Percentiles rank a stretch among this genome's conserved stretches.
These are phyloP conservation scores for Spatholobus suberectus DNA, from an alignment of 306 rosid species.

Conservation along the genomic window DNA sequence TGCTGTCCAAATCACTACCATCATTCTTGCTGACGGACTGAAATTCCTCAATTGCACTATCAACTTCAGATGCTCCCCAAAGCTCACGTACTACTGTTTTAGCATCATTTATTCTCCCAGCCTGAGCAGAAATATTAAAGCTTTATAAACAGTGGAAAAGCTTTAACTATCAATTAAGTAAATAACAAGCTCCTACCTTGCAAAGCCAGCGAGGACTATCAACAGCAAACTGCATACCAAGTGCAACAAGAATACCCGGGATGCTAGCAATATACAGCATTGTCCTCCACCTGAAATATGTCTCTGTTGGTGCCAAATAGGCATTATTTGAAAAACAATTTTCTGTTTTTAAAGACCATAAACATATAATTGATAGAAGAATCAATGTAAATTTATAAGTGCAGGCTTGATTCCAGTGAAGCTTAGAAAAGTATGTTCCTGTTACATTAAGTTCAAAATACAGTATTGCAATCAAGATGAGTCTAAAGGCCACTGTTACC, in stretches of 20 bases:
- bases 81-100: slow-evolving; percentile 64
- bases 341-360: not conserved
- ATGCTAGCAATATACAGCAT: slow-evolving; percentile 83
- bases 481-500: not conserved
- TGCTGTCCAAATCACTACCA: slow-evolving; percentile 76
- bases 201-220: slow-evolving; percentile 98
- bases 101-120: slow-evolving; percentile 73
- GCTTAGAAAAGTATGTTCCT: not conserved
- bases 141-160: slow-evolving; percentile 23
- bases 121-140: slow-evolving; percentile 55
- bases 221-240: slow-evolving; percentile 91
- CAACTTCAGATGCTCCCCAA: slow-evolving; percentile 89
- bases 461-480: not conserved
- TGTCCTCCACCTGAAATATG: slow-evolving; percentile 87
- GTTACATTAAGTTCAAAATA: not conserved
- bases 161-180: not conserved
- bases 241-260: slow-evolving; percentile 71
- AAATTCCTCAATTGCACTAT: slow-evolving; percentile 76
- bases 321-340: slow-evolving; percentile 29
- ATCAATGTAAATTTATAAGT: not conserved
- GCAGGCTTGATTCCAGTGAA: slow-evolving; percentile 16
- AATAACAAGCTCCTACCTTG: slow-evolving; percentile 61
- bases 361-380: not conserved
- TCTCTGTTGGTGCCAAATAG: slow-evolving; percentile 8
- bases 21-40: slow-evolving; percentile 73